Percentiles rank a stretch among this genome's conserved stretches.
Conservation (phyloP, 1,284 basidiomycete genomes). For the Sanguinoderma infundibulare region DNA sequence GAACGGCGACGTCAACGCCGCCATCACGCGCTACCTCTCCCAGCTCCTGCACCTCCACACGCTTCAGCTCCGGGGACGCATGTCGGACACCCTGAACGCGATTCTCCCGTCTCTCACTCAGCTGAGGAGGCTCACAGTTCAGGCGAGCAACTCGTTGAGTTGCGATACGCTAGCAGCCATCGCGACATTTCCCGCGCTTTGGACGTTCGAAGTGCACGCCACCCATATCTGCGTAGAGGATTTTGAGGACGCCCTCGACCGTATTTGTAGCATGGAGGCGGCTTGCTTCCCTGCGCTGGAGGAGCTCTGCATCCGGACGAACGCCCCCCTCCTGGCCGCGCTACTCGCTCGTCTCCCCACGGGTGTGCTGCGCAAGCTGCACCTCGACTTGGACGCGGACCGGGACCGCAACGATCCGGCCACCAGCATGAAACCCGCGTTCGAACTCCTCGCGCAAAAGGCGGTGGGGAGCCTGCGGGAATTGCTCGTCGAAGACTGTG, state of each 20-base stretch:
- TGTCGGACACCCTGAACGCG: conserved; percentile 40
- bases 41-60: conserved; percentile 37
- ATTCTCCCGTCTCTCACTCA: conserved; percentile 42
- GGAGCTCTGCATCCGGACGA: conserved; percentile 48
- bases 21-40: conserved; percentile 22
- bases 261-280: neutral
- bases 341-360: conserved; percentile 42
- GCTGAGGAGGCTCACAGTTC: conserved; percentile 48
- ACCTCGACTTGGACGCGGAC: conserved; percentile 44
- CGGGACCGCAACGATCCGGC: neutral
- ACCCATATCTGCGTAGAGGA: conserved; percentile 41
- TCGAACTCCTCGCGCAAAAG: conserved; percentile 43
- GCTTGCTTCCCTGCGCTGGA: conserved; percentile 46
- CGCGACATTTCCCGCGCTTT: conserved; percentile 45
- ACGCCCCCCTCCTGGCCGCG: conserved; percentile 32
- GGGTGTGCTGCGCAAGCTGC: conserved; percentile 42
- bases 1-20: conserved; percentile 17
- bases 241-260: conserved; percentile 33
- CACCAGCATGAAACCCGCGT: conserved; percentile 31
- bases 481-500: conserved; percentile 46
- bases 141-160: conserved; percentile 46
- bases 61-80: conserved; percentile 52
- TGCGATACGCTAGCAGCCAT: conserved; percentile 46
- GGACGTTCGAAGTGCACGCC: conserved; percentile 53
- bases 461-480: conserved; percentile 42